Base-by-base conservation (phyloP, 202 grass and related monocot genomes). In the Brachypodium distachyon region DNA sequence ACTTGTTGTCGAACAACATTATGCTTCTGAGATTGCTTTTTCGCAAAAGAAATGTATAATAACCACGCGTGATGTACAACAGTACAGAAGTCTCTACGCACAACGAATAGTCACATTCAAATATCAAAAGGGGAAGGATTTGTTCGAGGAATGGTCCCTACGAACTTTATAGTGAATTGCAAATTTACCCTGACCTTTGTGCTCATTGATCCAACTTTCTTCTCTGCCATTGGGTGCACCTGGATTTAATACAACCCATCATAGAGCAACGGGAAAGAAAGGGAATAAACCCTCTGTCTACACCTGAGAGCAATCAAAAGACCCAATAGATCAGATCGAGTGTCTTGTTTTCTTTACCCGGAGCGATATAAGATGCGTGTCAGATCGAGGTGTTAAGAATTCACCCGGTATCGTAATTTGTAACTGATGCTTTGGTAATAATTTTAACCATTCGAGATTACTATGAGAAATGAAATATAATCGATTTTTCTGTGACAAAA, bases 111-210 rank as follows among this genome's bases (percentile, higher is more conserved):
- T 16, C 23, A 5, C 25, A 27, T 29, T 19, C 14, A 11, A n/a
- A 80, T 43, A 67, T 80, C 14, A 78, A 71, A 66, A 37, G 26
- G 3, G 16, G 12, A 55, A 84, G 76, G 41, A 80, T 47, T 68
- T 74, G 48, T 73, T 56, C 69, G 57, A 81, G 57, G 38, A 77
- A 81, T 90, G 93, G 93, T 86, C 84, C 87, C 82, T 67, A 21
- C 39, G 32, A 76, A 72, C 87, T 92, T 90, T 92, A 90, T 85
- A 75, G 72, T 92, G 51, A 81, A 85, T 31, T 84, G 86, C 72
- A 65, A 83, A 73, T 56, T 47, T 77, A 65, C 34, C 77, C 16
- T 61, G 36, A 71, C 64, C 55, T 81, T 87, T 76, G 74, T 64
- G 61, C 73, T 87, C 65, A 67, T 75, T 5, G 28, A 85, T 79